Evolutionary conservation across 495 filamentous ascomycete genomes (phyloP), one percentile per base, ranked within the genome.

Genomic region (Podospora sp.): DNA sequence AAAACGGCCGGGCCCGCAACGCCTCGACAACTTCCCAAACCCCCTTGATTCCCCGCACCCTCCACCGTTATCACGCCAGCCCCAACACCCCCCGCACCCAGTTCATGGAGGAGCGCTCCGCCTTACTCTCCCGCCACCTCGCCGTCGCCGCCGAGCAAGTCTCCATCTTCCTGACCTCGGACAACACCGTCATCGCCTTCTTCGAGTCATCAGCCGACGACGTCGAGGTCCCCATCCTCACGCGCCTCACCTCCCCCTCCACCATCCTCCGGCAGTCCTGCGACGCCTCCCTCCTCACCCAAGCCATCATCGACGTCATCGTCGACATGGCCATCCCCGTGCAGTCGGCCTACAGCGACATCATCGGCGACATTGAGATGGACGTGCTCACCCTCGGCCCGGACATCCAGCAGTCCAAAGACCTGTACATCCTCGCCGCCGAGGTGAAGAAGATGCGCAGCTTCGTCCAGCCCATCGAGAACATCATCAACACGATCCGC

Each of bases 251-350:
- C 8, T 61, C 59, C 59, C 59, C 59, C 29, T 61, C 59, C 35
- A 61, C 59, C 59, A 61, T 49, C 27, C 59, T 61, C 59, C 27
- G 59, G 6, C 59, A 61, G 24, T 61, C 59, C 29, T 61, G 59
- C 35, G 33, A 61, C 35, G 59, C 29, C 11, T 61, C 59, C 29
- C 59, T 61, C 3, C 59, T 61, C 35, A 49, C 35, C 20, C 59
- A 61, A 24, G 59, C 59, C n/a, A 61, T 61, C 16, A 22, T 61
- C 6, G 57, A 60, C 57, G 57, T 60, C 24, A 60, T 60, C 26
- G 57, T 60, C 57, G 59, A 61, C 59, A 61, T 61, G 59, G 59
- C 59, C 59, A 61, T 61, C 59, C 59, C 59, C 20, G 59, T 61
- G 7, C 59, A 61, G 20, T 61, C 59, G 6, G 59, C 59, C 35